Percentiles rank a stretch among this genome's conserved stretches.
These are phyloP conservation scores for Monosporascus cannonballus DNA, from an alignment of 2,329 filamentous ascomycete species.

Conservation along the genomic window DNA sequence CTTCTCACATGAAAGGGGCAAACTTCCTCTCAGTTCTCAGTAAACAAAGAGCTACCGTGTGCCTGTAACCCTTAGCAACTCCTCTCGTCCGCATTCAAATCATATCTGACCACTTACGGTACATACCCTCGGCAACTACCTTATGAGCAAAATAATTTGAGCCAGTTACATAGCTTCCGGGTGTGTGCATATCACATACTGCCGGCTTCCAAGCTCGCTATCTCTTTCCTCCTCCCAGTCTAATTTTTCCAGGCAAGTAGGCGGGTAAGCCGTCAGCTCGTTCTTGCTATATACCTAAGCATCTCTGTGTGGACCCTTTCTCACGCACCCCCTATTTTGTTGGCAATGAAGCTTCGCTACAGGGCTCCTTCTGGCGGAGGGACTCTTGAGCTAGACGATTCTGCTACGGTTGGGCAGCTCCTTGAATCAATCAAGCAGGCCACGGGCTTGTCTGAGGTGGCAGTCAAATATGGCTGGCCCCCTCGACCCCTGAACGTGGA, in stretches of 20 bases:
- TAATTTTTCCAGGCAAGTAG: not conserved
- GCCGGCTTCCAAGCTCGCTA: too few species aligned
- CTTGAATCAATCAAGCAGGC: constrained; percentile 54
- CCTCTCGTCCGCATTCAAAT: too few species aligned
- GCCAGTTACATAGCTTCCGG: too few species aligned
- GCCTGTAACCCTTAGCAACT: too few species aligned
- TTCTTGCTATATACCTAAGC: not conserved
- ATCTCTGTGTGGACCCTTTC: not conserved
- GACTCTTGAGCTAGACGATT: constrained; percentile 61
- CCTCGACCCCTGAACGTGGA: constrained; percentile 62
- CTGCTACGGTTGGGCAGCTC: constrained; percentile 59
- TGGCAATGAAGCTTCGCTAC: constrained; percentile 64
- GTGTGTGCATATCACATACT: too few species aligned
- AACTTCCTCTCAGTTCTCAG: too few species aligned
- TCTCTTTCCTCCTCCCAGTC: too few species aligned
- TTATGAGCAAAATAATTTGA: too few species aligned
- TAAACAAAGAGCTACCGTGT: too few species aligned
- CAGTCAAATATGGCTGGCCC: constrained; percentile 81
- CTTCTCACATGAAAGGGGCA: too few species aligned
- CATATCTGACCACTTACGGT: too few species aligned
- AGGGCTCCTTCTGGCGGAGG: constrained; percentile 69
- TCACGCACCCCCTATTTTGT: not conserved
- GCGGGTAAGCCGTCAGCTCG: not conserved
- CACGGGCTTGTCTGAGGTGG: constrained; percentile 60
- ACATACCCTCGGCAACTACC: too few species aligned